Conservation (phyloP, 2,329 filamentous ascomycete genomes). For the Colletotrichum tropicicola region DNA sequence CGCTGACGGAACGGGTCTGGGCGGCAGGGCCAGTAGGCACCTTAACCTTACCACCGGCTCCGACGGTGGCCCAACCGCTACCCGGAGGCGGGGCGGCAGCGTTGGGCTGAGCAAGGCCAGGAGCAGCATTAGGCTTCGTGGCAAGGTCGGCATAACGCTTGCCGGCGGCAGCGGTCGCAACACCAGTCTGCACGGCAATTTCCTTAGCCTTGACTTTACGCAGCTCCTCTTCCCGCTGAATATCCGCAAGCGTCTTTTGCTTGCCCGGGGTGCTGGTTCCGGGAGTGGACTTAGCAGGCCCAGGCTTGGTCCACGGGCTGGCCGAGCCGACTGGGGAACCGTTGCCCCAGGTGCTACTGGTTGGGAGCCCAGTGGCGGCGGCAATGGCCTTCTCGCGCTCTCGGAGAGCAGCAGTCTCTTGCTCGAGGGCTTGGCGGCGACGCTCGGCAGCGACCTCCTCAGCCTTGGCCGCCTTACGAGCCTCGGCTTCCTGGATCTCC, state of each 20-base stretch:
- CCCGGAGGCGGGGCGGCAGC: slow-evolving; percentile 50
- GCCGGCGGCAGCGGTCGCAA: slow-evolving; percentile 63
- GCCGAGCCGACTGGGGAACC: slow-evolving; percentile 73
- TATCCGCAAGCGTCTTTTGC: slow-evolving; percentile 95
- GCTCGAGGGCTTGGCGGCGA: slow-evolving; percentile 81
- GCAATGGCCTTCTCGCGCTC: slow-evolving; percentile 68
- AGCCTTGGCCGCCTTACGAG: slow-evolving; percentile 88
- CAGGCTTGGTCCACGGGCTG: slow-evolving; percentile 75
- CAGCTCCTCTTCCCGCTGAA: slow-evolving; percentile 94
- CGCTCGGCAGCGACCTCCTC: slow-evolving; percentile 83
- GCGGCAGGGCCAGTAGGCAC: slow-evolving; percentile 68
- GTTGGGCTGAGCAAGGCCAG: slow-evolving; percentile 48
- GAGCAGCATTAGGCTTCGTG: slow-evolving; percentile 57
- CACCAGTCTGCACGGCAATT: slow-evolving; percentile 55
- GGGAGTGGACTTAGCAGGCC: slow-evolving; percentile 51
- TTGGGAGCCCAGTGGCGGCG: slow-evolving; percentile 81
- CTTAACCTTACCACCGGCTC: slow-evolving; percentile 92
- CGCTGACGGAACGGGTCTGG: slow-evolving; percentile 55
- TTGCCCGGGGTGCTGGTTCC: slow-evolving; percentile 40
- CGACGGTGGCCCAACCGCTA: slow-evolving; percentile 91
- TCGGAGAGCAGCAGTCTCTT: slow-evolving; percentile 71
- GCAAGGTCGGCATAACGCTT: slow-evolving; percentile 97
- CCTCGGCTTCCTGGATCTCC: slow-evolving; percentile 96
- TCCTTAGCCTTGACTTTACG: slow-evolving; percentile 81
- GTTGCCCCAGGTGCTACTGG: slow-evolving; percentile 89